These are phyloP conservation scores for Cyberlindnera euphorbiae DNA, from an alignment of 805 yeast genomes.

Conservation along the genomic window DNA sequence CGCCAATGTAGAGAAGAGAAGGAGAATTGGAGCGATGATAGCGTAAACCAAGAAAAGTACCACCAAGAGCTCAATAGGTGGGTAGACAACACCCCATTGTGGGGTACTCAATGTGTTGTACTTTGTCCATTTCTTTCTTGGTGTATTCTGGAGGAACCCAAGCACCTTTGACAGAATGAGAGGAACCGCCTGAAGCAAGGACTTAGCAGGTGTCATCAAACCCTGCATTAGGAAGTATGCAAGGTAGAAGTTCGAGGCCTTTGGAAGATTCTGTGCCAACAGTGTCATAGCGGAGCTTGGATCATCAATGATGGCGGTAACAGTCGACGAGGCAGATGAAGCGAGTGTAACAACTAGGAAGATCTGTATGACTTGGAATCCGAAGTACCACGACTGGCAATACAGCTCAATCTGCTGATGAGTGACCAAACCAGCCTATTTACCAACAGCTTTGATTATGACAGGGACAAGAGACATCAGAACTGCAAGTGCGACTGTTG, in stretches of 20 bases:
- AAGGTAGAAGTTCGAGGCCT: slow-evolving; percentile 87
- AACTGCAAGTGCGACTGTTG: slow-evolving; percentile 73
- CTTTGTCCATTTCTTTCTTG: slow-evolving; percentile 88
- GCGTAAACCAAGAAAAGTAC: slow-evolving; percentile 73
- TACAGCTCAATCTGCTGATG: slow-evolving; percentile 68
- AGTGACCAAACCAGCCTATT: slow-evolving; percentile 66
- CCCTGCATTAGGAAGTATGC: slow-evolving; percentile 80
- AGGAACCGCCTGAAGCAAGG: slow-evolving; percentile 69
- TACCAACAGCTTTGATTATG: slow-evolving; percentile 73
- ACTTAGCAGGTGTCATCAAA: slow-evolving; percentile 69
- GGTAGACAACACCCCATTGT: slow-evolving; percentile 80
- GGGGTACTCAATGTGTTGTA: slow-evolving; percentile 58
- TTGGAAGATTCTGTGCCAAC: slow-evolving; percentile 75
- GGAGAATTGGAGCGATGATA: slow-evolving; percentile 68
- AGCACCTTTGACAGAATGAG: slow-evolving; percentile 67
- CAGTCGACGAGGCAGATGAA: slow-evolving; percentile 76
- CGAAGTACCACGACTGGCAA: slow-evolving; percentile 86
- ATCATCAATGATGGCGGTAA: slow-evolving; percentile 57
- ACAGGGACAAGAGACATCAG: slow-evolving; percentile 87
- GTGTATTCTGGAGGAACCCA: slow-evolving; percentile 79
- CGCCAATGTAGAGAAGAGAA: slow-evolving; percentile 62
- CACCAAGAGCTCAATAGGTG: slow-evolving; percentile 68
- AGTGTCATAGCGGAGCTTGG: slow-evolving; percentile 72
- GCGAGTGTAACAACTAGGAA: slow-evolving; percentile 81
- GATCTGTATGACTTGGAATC: slow-evolving; percentile 86